Conservation (phyloP, 257 asterid genomes). For the Cynanchum wilfordii region DNA sequence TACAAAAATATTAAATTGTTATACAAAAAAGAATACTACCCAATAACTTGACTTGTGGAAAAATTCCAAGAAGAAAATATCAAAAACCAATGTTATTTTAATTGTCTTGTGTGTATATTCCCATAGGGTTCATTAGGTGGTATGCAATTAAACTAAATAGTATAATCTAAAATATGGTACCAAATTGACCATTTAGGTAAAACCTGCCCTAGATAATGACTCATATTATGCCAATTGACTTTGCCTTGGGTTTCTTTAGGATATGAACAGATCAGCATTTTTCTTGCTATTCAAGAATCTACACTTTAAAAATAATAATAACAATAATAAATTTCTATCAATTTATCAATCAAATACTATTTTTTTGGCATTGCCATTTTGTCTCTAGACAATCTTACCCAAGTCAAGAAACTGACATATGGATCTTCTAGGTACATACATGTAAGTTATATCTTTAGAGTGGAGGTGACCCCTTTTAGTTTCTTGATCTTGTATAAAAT, state of each 20-base stretch:
- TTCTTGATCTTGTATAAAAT: not conserved
- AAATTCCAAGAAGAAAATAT: not conserved
- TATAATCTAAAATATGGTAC: not conserved
- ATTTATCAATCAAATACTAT: no score
- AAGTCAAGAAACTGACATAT: no score
- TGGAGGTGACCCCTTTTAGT: no score
- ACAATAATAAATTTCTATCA: no score
- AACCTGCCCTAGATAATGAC: not conserved
- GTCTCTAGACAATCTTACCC: no score
- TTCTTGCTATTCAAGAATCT: not conserved
- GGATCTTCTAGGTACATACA: no score
- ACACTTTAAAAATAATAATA: no score
- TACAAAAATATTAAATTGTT: no score
- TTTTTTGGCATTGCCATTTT: not conserved
- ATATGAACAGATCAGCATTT: not conserved
- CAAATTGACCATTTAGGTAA: not conserved
- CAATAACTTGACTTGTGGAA: no score
- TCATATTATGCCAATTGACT: not conserved
- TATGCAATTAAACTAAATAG: not conserved
- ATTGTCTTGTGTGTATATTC: not conserved
- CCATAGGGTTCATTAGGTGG: not conserved
- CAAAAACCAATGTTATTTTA: not conserved
- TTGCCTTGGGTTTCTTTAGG: not conserved
- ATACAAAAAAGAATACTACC: no score
- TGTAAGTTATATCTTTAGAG: no score